Evolutionary conservation across 331 rosid species (phyloP), one percentile per base, ranked within the genome.

Genomic region (Pyrus hybrid): DNA sequence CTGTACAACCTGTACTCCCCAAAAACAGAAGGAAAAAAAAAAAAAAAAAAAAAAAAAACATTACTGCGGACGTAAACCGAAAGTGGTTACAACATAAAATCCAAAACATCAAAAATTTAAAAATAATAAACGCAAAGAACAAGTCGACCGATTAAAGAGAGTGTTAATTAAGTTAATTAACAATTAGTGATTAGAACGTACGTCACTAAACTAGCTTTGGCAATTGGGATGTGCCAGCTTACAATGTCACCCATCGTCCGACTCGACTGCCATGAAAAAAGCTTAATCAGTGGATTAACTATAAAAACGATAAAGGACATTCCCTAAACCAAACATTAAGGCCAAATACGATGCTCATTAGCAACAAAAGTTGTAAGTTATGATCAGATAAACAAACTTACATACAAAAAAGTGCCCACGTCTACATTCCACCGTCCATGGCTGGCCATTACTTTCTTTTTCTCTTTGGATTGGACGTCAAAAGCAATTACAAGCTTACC

Each of bases 361-460:
- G 68, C 57, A 73, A 45, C 65, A 69, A 65, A 65, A 70, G 25
- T 60, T 63, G 63, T 12, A 12, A 49, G 71, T 23, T 74, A 12
- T 61, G n/a, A 62, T 70, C 5, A 63, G 47, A 13, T 20, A 9
- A 69, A 70, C 60, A 25, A 60, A 65, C 71, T 17, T 23, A 62
- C 56, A 58, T 67, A 43, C 21, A 29, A 51, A 56, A 67, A 45
- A 47, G 61, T 63, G 68, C 71, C 35, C 80, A 68, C 80, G 82
- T 75, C 77, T 53, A 65, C 75, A 28, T 75, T 76, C 82, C 86
- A 82, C 78, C 13, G 33, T 67, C 77, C n/a, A 30, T 13, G 25
- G 7, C 11, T 13, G 6, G 13, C 67, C 14, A 13, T 16, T 26
- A 16, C 37, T 7, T 14, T 62, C 2, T 13, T 25, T 62, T 53